Conservation (phyloP, 306 rosid genomes). For the Luffa acutangula region DNA sequence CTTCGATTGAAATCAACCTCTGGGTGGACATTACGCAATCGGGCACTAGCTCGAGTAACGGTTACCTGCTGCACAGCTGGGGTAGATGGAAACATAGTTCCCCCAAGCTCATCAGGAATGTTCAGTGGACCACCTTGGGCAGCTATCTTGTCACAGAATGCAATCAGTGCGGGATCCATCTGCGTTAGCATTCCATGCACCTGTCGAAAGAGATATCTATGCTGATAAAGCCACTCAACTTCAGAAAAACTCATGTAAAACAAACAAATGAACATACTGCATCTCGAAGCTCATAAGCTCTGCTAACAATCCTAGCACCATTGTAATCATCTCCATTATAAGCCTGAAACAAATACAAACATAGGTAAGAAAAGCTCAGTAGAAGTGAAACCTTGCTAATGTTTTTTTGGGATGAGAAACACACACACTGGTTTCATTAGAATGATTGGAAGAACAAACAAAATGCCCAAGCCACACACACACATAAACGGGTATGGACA, state of each 20-base stretch:
- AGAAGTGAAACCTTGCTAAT: neutral
- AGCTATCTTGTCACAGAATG: conserved; percentile 79
- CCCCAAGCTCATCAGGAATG: conserved; percentile 57
- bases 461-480: neutral
- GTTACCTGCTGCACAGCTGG: conserved; percentile 79
- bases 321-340: conserved; percentile 88
- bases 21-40: conserved; percentile 82
- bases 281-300: conserved; percentile 91
- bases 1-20: conserved; percentile 64
- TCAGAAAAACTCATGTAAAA: conserved; percentile 7
- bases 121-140: conserved; percentile 79
- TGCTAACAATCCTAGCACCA: conserved; percentile 87
- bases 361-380: neutral
- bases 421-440: neutral
- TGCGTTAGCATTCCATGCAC: conserved; percentile 96
- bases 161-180: conserved; percentile 88
- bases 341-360: conserved; percentile 37
- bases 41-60: conserved; percentile 66
- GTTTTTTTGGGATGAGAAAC: neutral
- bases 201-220: conserved; percentile 18
- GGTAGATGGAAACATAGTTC: conserved; percentile 44
- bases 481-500: neutral
- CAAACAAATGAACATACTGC: conserved; percentile 36
- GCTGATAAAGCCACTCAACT: neutral
- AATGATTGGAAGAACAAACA: neutral